Evolutionary conservation across 495 filamentous ascomycete species (phyloP), one percentile per base, ranked within the genome.

Genomic region (Daldinia decipiens): DNA sequence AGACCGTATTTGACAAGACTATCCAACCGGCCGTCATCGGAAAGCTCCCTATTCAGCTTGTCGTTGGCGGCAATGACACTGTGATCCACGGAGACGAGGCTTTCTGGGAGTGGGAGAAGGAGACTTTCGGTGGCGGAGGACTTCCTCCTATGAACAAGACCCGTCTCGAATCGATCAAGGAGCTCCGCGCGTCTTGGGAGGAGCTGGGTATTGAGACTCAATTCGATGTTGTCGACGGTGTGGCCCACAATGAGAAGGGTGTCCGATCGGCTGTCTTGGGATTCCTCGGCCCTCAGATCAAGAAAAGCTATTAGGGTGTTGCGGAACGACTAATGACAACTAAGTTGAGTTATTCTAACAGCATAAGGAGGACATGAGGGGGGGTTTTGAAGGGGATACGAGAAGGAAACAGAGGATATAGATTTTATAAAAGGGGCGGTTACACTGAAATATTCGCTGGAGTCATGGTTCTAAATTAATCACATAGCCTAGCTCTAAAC

Each of bases 141-240:
- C 72, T 77, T 45, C 70, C 75, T 7, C 67, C 64, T 13, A 79
- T 76, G 60, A 82, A 81, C 45, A 79, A 82, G 79, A 70, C 77
- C 8, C 67, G 81, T 15, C 74, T 79, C 1, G 81, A 79, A 79
- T 78, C 77, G 54, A 70, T 79, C 55, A 76, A 74, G 55, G 75
- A 67, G 53, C 61, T 69, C 5, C 56, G 57, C 24, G 56, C 54
- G 7, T 63, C 54, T 19, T 47, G 17, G 60, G 43, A 50, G 27
- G 26, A 54, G 13, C 34, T 43, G 1, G 59, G 59, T 4, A 69
- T 69, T 24, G 9, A 58, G 45, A 51, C 67, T 7, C 59, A 64
- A 27, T 45, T 69, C 19, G 54, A 63, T 24, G 36, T 69, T 17
- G 59, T 64, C 0, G 32, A 32, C n/a, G 54, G 67, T 5, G 43